Conservation (phyloP, 345 rosid genomes). For the Raphanus raphanistrum region DNA sequence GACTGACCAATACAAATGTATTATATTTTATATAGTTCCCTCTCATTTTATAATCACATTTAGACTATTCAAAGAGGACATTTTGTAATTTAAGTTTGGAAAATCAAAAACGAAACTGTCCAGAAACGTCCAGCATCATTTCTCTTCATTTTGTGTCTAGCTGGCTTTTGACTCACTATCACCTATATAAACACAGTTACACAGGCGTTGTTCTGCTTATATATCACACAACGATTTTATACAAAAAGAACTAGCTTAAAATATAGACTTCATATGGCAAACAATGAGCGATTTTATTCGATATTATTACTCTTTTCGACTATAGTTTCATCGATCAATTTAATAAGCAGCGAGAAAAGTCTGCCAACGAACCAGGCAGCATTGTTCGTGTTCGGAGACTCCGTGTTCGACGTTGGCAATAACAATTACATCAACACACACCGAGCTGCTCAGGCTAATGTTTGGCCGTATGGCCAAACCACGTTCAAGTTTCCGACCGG, state of each 20-base stretch:
- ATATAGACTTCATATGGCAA: slow-evolving; percentile 10
- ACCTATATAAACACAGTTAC: background rate
- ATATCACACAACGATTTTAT: background rate
- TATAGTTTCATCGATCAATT: background rate
- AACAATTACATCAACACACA: slow-evolving; percentile 44
- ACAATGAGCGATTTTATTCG: background rate
- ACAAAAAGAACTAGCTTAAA: background rate
- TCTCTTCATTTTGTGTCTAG: background rate
- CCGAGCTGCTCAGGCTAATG: slow-evolving; percentile 35
- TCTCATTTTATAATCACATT: background rate
- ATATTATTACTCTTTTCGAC: slow-evolving; percentile 16
- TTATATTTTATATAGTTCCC: background rate
- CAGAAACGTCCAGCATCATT: background rate
- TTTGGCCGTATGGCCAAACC: slow-evolving; percentile 46
- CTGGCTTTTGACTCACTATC: slow-evolving; percentile 7
- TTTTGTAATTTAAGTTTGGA: background rate
- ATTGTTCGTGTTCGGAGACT: slow-evolving; percentile 51
- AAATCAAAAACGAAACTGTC: slow-evolving; percentile 8
- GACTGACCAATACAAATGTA: slow-evolving; percentile 8
- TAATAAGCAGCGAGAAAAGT: slow-evolving; percentile 8
- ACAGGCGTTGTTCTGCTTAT: background rate
- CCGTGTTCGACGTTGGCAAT: slow-evolving; percentile 49
- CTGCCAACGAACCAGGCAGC: slow-evolving; percentile 36
- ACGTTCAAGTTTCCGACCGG: slow-evolving; percentile 48
- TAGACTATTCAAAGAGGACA: slow-evolving; percentile 4